These are phyloP conservation scores for Paecilomyces niveus DNA, from an alignment of 2,329 filamentous ascomycete genomes.

Conservation along the genomic window DNA sequence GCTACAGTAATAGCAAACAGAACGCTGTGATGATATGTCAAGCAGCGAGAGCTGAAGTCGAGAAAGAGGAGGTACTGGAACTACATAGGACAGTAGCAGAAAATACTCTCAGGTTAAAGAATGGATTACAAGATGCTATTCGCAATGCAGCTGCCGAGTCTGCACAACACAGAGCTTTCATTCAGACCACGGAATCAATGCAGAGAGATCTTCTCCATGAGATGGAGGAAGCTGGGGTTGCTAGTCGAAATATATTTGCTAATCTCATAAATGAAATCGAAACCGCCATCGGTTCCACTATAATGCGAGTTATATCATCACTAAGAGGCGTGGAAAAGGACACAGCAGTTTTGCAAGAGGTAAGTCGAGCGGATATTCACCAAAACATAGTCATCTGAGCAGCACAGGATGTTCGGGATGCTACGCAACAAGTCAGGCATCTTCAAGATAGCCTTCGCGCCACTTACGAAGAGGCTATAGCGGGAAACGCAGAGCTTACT, in stretches of 20 bases:
- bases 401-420: conserved; percentile 23
- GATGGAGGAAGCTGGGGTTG: conserved; percentile 21
- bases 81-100: conserved; percentile 32
- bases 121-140: conserved; percentile 28
- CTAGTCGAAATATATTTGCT: conserved; percentile 16
- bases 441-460: conserved; percentile 18
- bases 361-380: conserved; percentile 3
- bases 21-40: conserved; percentile 58
- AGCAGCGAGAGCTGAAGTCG: conserved; percentile 51
- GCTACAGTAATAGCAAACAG: conserved; percentile 56
- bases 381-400: conserved; percentile 1
- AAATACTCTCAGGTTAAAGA: conserved; percentile 27
- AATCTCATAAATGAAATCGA: conserved; percentile 20
- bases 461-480: conserved; percentile 20
- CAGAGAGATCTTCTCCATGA: conserved; percentile 23
- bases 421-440: conserved; percentile 14
- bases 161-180: conserved; percentile 25
- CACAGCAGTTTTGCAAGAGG: conserved; percentile 14
- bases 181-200: conserved; percentile 21
- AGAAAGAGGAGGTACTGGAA: conserved; percentile 42
- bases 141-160: conserved; percentile 21
- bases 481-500: conserved; percentile 19
- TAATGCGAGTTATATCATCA: conserved; percentile 12
- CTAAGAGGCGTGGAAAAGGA: conserved; percentile 13
- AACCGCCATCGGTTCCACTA: conserved; percentile 13